phyloP scores from a whole-genome alignment of 768 basidiomycete genomes.

The Trametes meyenii region DNA sequence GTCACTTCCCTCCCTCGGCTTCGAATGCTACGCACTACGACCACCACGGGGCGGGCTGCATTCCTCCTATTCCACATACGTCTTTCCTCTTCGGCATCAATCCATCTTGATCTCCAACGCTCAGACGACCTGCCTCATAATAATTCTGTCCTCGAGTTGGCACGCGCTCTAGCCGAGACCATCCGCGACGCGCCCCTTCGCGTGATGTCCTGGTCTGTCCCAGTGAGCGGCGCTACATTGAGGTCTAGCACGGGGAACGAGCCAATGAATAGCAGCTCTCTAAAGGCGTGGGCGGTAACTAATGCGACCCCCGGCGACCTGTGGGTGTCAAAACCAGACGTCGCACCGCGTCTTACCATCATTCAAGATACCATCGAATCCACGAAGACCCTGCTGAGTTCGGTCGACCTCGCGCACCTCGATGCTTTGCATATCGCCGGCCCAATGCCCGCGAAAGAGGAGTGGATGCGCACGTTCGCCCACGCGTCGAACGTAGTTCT shows the following conservation, averaged over 20 bases:
- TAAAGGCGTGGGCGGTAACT: neutral
- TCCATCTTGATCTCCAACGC: neutral
- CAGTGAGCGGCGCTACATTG: no score
- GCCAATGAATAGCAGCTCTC: no score
- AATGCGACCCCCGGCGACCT: neutral
- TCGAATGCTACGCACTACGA: neutral
- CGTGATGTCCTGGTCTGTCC: neutral
- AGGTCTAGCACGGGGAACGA: no score
- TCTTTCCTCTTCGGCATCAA: neutral
- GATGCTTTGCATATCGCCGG: neutral
- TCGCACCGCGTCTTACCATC: neutral
- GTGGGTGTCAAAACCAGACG: neutral
- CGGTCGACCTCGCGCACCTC: neutral
- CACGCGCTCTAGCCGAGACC: neutral
- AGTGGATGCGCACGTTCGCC: neutral
- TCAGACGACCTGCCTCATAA: neutral
- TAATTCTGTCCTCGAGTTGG: neutral
- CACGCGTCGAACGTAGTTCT: conserved; percentile 1
- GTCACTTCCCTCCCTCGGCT: neutral
- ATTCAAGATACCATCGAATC: neutral
- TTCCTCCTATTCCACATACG: neutral
- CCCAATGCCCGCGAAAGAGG: neutral
- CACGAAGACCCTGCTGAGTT: neutral
- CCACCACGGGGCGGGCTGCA: neutral
- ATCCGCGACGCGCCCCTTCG: neutral